A percentile compares a stretch with the other conserved stretches of the same genome.
Conservation (phyloP, 352 stramenopile genomes). For the Phytophthora pistaciae region DNA sequence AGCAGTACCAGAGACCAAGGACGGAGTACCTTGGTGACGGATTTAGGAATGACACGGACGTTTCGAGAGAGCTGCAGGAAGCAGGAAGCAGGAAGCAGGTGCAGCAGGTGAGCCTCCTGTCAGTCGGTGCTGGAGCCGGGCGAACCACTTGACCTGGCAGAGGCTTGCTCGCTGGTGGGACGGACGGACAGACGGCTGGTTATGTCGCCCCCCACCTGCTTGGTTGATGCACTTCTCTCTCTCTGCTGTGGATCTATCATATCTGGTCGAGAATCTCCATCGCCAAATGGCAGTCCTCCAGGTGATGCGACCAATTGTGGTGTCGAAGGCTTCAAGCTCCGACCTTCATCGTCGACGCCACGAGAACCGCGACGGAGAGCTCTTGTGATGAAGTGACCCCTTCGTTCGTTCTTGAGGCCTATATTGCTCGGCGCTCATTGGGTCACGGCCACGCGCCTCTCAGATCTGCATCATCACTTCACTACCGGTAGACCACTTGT, state of each 20-base stretch:
- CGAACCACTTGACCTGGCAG: neutral
- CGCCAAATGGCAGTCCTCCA: neutral
- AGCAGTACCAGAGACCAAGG: neutral
- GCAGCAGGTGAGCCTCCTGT: neutral
- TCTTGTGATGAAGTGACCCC: neutral
- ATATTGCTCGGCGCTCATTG: neutral
- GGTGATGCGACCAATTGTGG: neutral
- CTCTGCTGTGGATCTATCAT: neutral
- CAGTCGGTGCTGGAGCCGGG: neutral
- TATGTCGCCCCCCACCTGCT: neutral
- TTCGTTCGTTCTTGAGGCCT: neutral
- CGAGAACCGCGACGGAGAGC: neutral
- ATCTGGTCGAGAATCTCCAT: neutral
- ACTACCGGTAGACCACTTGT: neutral
- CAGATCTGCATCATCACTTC: neutral
- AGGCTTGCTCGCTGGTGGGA: neutral
- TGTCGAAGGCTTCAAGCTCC: neutral
- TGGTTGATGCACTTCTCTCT: too few relatives aligned
- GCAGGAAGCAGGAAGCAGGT: neutral
- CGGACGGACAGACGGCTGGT: neutral
- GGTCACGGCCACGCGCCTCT: neutral
- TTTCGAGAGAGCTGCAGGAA: neutral
- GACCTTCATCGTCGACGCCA: neutral
- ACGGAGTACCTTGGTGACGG: neutral
- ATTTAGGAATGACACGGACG: slow-evolving; percentile 16